phyloP scores from a whole-genome alignment of 495 filamentous ascomycete genomes.

The Talaromyces trachyspermus region DNA sequence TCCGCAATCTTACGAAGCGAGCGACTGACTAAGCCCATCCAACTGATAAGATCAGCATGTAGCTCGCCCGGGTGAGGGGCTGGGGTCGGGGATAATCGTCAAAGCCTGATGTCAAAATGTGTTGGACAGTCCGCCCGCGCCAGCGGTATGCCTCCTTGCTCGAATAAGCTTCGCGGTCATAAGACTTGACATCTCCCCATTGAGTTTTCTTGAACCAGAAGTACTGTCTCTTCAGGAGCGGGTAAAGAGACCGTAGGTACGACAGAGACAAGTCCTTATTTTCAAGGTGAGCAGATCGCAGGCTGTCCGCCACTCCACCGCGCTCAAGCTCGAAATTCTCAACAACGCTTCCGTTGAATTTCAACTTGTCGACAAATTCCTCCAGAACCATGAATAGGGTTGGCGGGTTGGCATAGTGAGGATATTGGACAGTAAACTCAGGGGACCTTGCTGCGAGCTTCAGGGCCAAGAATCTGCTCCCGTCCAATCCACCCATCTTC shows the following conservation, averaged over 20 bases:
- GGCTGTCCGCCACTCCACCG: conserved; percentile 19
- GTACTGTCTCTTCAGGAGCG: conserved; percentile 86
- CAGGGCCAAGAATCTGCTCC: conserved; percentile 91
- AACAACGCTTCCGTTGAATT: conserved; percentile 27
- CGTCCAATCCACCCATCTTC: conserved; percentile 97
- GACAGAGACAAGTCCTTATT: conserved; percentile 60
- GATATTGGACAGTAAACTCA: conserved; percentile 97
- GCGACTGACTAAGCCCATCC: conserved; percentile 92
- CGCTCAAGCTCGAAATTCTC: conserved; percentile 14
- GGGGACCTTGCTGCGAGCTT: conserved; percentile 91
- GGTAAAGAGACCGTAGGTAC: conserved; percentile 78
- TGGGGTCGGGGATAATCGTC: conserved; percentile 94
- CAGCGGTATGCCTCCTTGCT: conserved; percentile 89
- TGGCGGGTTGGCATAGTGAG: conserved; percentile 97
- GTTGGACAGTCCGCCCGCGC: conserved; percentile 80
- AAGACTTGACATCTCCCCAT: conserved; percentile 79
- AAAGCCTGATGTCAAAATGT: conserved; percentile 86
- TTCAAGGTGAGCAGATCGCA: conserved; percentile 53
- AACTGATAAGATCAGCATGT: conserved; percentile 89
- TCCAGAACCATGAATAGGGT: conserved; percentile 88
- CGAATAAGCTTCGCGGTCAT: conserved; percentile 81
- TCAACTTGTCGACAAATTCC: conserved; percentile 69
- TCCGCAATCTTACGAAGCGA: conserved; percentile 71
- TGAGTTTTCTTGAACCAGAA: conserved; percentile 93
- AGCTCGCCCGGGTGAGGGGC: conserved; percentile 98